Conservation (phyloP, 257 asterid species). For the Solanum paucissectum region DNA sequence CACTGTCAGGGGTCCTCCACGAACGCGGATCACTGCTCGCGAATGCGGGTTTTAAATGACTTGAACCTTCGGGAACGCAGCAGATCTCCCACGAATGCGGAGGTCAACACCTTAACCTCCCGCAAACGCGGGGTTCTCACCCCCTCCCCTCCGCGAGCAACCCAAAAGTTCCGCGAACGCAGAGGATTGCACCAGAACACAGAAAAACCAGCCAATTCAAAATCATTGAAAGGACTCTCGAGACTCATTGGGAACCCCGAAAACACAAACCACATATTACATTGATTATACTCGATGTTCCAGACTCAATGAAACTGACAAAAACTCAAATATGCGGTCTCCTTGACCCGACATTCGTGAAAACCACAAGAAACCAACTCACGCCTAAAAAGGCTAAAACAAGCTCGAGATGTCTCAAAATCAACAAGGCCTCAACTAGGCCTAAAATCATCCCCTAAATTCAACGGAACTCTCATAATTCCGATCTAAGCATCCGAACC, state of each 20-base stretch:
- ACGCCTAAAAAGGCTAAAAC: not conserved
- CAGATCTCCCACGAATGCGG: not conserved
- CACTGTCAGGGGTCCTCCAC: not conserved
- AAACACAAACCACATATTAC: not conserved
- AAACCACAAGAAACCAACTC: not conserved
- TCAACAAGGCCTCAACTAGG: too few relatives aligned
- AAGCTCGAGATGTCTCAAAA: not conserved
- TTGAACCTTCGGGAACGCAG: not conserved
- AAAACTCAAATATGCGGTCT: too few relatives aligned
- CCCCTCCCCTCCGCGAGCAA: not conserved
- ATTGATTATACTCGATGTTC: not conserved
- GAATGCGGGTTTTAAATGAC: not conserved
- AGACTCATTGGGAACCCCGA: not conserved
- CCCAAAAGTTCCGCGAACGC: not conserved
- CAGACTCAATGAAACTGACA: rapidly evolving
- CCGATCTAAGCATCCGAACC: not conserved
- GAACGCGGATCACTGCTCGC: too few relatives aligned
- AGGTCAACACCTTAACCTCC: too few relatives aligned
- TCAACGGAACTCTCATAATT: not conserved
- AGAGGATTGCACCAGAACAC: not conserved
- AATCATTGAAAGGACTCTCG: not conserved
- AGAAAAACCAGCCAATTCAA: not conserved
- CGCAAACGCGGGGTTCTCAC: not conserved
- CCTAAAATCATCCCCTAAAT: not conserved
- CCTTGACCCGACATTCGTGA: not conserved